phyloP scores from a whole-genome alignment of 2,329 filamentous ascomycete species.

The Atkinsonella hypoxylon region DNA sequence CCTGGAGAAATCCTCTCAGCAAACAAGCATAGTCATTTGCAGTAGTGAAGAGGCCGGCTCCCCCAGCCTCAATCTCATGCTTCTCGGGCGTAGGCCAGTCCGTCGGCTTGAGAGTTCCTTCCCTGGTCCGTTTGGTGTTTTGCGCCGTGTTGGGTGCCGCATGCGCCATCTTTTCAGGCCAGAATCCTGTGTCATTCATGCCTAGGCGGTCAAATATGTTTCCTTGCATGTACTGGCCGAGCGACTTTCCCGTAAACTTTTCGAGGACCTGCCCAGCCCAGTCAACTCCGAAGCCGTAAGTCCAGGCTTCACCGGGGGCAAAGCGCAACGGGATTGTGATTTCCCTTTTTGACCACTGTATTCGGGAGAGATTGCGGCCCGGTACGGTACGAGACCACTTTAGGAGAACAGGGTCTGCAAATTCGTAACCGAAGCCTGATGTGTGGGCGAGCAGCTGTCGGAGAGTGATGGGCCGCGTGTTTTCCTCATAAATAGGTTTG shows the following conservation, averaged over 20 bases:
- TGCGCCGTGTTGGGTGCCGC: conserved; percentile 12
- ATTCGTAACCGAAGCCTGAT: conserved; percentile 32
- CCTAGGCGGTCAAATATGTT: conserved; percentile 25
- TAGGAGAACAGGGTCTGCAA: conserved; percentile 24
- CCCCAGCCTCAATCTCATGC: conserved; percentile 28
- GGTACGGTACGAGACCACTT: conserved; percentile 25
- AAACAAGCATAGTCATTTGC: conserved; percentile 27
- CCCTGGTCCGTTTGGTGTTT: conserved; percentile 12
- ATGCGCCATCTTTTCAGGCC: conserved; percentile 17
- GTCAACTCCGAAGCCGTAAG: conserved; percentile 34
- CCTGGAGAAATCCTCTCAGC: conserved; percentile 21
- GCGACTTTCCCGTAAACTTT: conserved; percentile 20
- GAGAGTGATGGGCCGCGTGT: conserved; percentile 25
- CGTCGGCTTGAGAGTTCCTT: conserved; percentile 10
- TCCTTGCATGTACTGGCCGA: conserved; percentile 26
- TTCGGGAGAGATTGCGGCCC: conserved; percentile 20
- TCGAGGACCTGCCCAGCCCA: conserved; percentile 35
- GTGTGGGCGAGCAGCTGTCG: conserved; percentile 38
- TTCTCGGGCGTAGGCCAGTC: conserved; percentile 14
- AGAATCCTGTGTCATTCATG: conserved; percentile 26
- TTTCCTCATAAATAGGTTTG: conserved; percentile 25
- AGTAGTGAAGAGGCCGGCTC: conserved; percentile 30
- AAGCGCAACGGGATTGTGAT: conserved; percentile 32
- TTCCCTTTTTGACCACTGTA: conserved; percentile 23
- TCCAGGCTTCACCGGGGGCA: conserved; percentile 34